Evolutionary conservation across 805 yeast genomes (phyloP).

Genomic region (Vanderwaltozyma verrucispora): DNA sequence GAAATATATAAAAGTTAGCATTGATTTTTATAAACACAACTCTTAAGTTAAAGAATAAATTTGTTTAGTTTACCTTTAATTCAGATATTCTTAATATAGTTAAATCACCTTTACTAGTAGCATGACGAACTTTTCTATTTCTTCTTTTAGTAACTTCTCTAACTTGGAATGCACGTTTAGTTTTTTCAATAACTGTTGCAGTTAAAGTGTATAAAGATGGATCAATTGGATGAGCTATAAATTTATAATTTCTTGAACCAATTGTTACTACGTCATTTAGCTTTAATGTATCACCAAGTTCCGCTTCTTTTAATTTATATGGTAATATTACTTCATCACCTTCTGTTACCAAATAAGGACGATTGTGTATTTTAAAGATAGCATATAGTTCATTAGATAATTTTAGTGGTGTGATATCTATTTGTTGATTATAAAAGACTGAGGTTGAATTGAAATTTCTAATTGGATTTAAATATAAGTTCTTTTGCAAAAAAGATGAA

Average conservation of each 20-base stretch:
- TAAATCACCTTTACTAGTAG: slow-evolving; percentile 55
- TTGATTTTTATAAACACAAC: too few relatives aligned
- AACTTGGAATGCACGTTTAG: slow-evolving; percentile 65
- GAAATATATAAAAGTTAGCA: too few relatives aligned
- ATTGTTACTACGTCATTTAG: slow-evolving; percentile 68
- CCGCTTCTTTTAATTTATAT: slow-evolving; percentile 60
- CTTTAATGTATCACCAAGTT: slow-evolving; percentile 72
- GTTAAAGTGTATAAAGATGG: slow-evolving; percentile 46
- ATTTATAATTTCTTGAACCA: slow-evolving; percentile 78
- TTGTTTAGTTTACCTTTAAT: slow-evolving; percentile 44
- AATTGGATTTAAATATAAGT: neutral
- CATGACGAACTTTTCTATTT: slow-evolving; percentile 61
- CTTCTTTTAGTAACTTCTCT: slow-evolving; percentile 73
- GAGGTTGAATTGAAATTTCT: neutral
- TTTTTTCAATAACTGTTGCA: slow-evolving; percentile 79
- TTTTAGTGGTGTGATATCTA: slow-evolving; percentile 52
- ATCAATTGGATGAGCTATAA: slow-evolving; percentile 45
- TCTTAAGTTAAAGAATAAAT: too few relatives aligned
- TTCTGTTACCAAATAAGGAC: slow-evolving; percentile 79
- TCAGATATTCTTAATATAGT: slow-evolving; percentile 74
- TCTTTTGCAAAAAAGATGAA: neutral
- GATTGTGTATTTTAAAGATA: slow-evolving; percentile 65
- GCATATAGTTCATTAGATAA: slow-evolving; percentile 70
- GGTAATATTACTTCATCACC: slow-evolving; percentile 84
- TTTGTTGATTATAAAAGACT: neutral